Percentiles rank a stretch among this genome's conserved stretches.
These are phyloP conservation scores for Yamadazyma triangularis DNA, from an alignment of 1,139 yeast species.

Conservation along the genomic window DNA sequence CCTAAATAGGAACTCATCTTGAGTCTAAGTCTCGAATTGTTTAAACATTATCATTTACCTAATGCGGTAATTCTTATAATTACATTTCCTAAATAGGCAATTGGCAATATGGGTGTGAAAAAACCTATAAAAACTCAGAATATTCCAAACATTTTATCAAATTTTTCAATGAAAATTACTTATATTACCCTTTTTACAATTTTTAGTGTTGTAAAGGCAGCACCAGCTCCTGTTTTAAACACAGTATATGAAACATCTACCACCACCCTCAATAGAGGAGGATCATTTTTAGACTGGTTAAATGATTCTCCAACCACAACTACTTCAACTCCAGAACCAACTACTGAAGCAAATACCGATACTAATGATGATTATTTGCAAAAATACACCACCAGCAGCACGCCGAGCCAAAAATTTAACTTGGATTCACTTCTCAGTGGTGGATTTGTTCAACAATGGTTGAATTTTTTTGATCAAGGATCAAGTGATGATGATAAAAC, in stretches of 20 bases:
- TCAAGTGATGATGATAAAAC: conserved; percentile 1
- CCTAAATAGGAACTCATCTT: too few species aligned
- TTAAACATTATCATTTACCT: too few species aligned
- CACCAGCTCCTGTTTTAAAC: conserved; percentile 10
- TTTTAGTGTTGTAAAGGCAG: conserved; percentile 7
- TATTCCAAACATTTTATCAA: too few species aligned
- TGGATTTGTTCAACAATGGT: conserved; percentile 6
- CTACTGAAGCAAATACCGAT: conserved; percentile 8
- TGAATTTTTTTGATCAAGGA: conserved; percentile 8
- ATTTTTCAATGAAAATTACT: too few species aligned
- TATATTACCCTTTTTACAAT: too few species aligned
- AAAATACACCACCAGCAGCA: too few species aligned
- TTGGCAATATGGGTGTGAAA: too few species aligned
- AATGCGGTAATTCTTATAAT: too few species aligned
- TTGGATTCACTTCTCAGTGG: conserved; percentile 10
- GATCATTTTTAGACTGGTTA: too few species aligned
- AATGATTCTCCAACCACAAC: conserved; percentile 4
- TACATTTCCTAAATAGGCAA: conserved; percentile 15
- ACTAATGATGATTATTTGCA: conserved; percentile 4
- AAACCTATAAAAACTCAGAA: too few species aligned
- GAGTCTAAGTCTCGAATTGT: too few species aligned
- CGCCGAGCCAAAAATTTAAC: conserved; percentile 6
- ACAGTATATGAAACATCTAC: conserved; percentile 7
- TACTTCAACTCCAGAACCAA: conserved; percentile 5
- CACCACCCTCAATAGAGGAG: too few species aligned